Evolutionary conservation across 768 basidiomycete species (phyloP).

Genomic region (Pulveroboletus sp.): DNA sequence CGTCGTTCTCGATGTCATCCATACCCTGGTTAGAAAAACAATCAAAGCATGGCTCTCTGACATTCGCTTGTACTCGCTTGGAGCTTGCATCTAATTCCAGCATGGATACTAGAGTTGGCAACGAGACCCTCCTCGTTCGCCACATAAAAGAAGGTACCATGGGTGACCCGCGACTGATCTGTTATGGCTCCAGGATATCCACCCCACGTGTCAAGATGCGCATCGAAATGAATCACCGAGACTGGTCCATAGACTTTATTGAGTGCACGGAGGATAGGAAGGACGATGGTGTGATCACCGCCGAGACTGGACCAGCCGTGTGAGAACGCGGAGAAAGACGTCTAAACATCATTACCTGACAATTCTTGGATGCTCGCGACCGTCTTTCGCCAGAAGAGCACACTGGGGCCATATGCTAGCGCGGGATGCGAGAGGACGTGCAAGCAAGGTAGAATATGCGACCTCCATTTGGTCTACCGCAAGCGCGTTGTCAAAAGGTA

Average conservation of each 20-base stretch:
- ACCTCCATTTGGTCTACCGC: slow-evolving; percentile 86
- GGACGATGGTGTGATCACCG: slow-evolving; percentile 85
- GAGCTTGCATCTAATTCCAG: slow-evolving; percentile 79
- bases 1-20: slow-evolving; percentile 55
- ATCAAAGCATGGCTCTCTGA: not conserved
- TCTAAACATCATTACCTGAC: slow-evolving; percentile 43
- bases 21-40: slow-evolving; percentile 12
- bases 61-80: slow-evolving; percentile 35
- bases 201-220: slow-evolving; percentile 63
- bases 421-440: slow-evolving; percentile 42
- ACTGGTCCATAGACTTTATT: slow-evolving; percentile 77
- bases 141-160: slow-evolving; percentile 83
- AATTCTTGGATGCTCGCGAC: slow-evolving; percentile 67
- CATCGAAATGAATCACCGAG: slow-evolving; percentile 83
- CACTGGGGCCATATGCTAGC: slow-evolving; percentile 22
- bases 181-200: slow-evolving; percentile 39
- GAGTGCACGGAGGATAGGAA: slow-evolving; percentile 79
- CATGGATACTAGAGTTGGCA: slow-evolving; percentile 72
- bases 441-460: slow-evolving; percentile 73
- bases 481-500: slow-evolving; percentile 76
- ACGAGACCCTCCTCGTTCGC: slow-evolving; percentile 78
- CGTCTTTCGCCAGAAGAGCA: slow-evolving; percentile 48
- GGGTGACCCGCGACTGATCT: slow-evolving; percentile 66
- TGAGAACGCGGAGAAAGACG: not conserved
- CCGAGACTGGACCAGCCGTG: slow-evolving; percentile 42